phyloP scores from a whole-genome alignment of 305 asterid genomes.

The Fraxinus paxiana region DNA sequence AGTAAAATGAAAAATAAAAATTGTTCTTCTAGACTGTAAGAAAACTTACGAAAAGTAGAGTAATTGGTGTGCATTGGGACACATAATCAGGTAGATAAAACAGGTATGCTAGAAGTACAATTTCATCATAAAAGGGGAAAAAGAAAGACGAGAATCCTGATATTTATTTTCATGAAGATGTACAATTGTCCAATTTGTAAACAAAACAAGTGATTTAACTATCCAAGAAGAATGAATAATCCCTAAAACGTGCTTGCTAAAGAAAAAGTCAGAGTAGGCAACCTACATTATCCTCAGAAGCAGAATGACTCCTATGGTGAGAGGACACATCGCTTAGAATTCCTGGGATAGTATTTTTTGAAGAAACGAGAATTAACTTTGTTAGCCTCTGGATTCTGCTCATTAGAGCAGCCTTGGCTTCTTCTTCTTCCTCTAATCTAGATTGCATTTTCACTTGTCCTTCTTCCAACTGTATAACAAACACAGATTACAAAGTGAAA shows the following conservation, averaged over 20 bases:
- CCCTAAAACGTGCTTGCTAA: constrained; percentile 1
- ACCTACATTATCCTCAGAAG: constrained; percentile 73
- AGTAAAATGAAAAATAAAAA: constrained; percentile 30
- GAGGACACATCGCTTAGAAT: constrained; percentile 47
- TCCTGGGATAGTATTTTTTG: constrained; percentile 75
- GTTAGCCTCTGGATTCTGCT: constrained; percentile 96
- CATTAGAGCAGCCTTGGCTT: constrained; percentile 91
- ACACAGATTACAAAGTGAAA: constrained; percentile 17
- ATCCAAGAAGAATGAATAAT: constrained; percentile 8
- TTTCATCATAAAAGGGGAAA: constrained; percentile 4
- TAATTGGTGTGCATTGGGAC: constrained; percentile 17
- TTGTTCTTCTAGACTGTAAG: constrained; percentile 21
- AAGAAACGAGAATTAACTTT: constrained; percentile 89
- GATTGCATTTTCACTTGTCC: constrained; percentile 98
- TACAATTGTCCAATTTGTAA: background rate
- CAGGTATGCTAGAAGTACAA: constrained; percentile 8
- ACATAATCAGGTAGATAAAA: constrained; percentile 13
- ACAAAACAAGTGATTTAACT: background rate
- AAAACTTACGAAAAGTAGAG: constrained; percentile 5
- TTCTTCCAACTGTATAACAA: constrained; percentile 71
- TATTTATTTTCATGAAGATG: background rate
- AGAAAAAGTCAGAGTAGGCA: background rate
- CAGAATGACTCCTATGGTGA: constrained; percentile 56
- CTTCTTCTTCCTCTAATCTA: constrained; percentile 97
- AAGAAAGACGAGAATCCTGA: background rate